Evolutionary conservation across 2,329 filamentous ascomycete species (phyloP).

Genomic region (Phialophora chinensis): DNA sequence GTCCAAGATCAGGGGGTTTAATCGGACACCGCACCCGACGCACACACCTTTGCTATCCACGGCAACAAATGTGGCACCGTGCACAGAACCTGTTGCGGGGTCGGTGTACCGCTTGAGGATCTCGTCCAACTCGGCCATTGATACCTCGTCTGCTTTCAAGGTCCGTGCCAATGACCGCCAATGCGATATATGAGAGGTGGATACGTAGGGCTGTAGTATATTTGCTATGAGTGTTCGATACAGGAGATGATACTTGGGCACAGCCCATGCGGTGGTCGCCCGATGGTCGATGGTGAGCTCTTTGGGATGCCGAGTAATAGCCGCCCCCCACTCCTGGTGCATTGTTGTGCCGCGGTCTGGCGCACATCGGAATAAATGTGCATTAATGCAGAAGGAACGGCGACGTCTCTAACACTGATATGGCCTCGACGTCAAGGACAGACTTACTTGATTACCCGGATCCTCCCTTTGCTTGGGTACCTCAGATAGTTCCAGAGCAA

Average conservation of each 20-base stretch:
- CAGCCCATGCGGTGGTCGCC: neutral
- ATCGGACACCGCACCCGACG: neutral
- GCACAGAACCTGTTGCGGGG: conserved; percentile 17
- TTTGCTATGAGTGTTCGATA: neutral
- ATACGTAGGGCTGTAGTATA: neutral
- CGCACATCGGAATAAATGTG: neutral
- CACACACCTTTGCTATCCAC: conserved; percentile 22
- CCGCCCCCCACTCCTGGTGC: neutral
- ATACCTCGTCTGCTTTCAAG: neutral
- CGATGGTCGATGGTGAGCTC: neutral
- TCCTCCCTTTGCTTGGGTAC: neutral
- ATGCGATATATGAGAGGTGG: neutral
- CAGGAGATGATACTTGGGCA: neutral
- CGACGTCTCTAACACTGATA: neutral
- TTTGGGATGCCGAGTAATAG: neutral
- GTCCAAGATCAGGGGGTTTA: neutral
- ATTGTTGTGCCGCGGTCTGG: too few species aligned
- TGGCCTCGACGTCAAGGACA: neutral
- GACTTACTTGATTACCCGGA: neutral
- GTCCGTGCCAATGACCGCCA: neutral
- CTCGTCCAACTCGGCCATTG: conserved; percentile 23
- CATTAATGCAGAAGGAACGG: neutral
- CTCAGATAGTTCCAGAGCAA: neutral
- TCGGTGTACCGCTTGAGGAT: conserved; percentile 25
- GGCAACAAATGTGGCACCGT: conserved; percentile 23